Base-by-base conservation (phyloP, 2,329 filamentous ascomycete species). In the Cordyceps javanica region DNA sequence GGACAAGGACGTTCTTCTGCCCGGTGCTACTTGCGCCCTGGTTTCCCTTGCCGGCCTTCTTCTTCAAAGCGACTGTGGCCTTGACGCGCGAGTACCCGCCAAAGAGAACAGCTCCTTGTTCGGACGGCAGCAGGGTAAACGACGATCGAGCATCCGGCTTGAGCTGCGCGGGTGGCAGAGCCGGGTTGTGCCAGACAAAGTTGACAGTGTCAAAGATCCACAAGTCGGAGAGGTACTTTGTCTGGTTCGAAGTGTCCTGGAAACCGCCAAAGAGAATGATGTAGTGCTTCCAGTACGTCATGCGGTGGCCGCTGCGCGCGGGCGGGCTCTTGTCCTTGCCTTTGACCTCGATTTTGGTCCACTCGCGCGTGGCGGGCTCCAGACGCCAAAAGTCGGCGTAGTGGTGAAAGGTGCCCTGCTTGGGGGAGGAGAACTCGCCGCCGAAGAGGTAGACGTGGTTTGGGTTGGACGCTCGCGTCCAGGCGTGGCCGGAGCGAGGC, bases 381-480 rank as follows among this genome's bases (percentile, higher is more conserved):
- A 97, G 81, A 51, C 88, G 82, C 93, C 94, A 99, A 71, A 99
- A 97, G 74, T 97, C 94, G 67, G 96, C 96, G 76, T 99, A 99
- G 73, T 99, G 94, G 72, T 99, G 97, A 68, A 99, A 99, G 0
- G 93, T 97, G 4, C 94, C 94, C 73, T 97, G 94, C 70, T 97
- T 97, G 2, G 94, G 94, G 28, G 88, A 93, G 59, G 90, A 95
- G 72, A 99, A 99, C 73, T 99, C 94, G 60, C 93, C 94, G 62
- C 94, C 94, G 68, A 97, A 97, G 16, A 99, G 76, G 70, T 96
- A 99, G 54, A 97, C 83, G 34, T 89, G 86, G 61, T 88, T 89
- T 16, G 87, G 78, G 72, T 97, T 96, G 49, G 89, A 90, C 58
- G 90, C 91, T 59, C 91, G 83, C 66, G 90, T 95, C 91, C 92